Percentiles rank a stretch among this genome's conserved stretches.
Conservation (phyloP, 1,284 basidiomycete genomes). For the Abortiporus biennis region DNA sequence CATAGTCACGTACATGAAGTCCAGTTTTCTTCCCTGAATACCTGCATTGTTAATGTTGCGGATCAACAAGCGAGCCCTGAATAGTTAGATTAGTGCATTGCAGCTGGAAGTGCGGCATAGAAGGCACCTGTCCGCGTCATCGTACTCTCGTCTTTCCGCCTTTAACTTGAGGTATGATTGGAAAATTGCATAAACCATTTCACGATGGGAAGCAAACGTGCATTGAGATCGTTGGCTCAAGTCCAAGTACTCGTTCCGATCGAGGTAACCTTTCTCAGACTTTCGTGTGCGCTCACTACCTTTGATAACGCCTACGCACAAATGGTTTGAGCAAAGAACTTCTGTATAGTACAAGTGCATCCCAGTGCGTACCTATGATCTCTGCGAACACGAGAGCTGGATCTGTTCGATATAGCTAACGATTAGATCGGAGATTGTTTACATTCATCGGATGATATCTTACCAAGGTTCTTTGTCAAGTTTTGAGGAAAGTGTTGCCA, state of each 20-base stretch:
- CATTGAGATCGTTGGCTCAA: constrained; percentile 41
- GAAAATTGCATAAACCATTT: constrained; percentile 50
- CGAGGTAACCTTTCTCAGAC: constrained; percentile 32
- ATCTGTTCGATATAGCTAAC: too few relatives aligned
- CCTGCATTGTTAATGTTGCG: too few relatives aligned
- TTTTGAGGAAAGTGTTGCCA: constrained; percentile 49
- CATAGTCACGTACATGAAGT: constrained; percentile 60
- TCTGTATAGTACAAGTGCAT: too few relatives aligned
- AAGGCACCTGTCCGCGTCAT: constrained; percentile 64
- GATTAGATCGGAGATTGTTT: neutral
- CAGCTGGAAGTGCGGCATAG: too few relatives aligned
- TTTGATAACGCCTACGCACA: too few relatives aligned
- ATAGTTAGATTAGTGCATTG: too few relatives aligned
- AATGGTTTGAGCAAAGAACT: too few relatives aligned
- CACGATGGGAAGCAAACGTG: too few relatives aligned
- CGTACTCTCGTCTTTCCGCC: constrained; percentile 38
- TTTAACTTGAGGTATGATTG: constrained; percentile 46
- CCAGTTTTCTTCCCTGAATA: too few relatives aligned
- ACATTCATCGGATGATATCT: neutral
- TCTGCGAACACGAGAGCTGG: constrained; percentile 54
- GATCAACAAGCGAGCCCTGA: too few relatives aligned
- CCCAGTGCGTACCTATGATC: constrained; percentile 43
- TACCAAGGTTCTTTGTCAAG: constrained; percentile 39
- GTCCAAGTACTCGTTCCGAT: constrained; percentile 35
- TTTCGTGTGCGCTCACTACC: constrained; percentile 50